phyloP scores from a whole-genome alignment of 768 basidiomycete species.

The Pleurotus platypus region DNA sequence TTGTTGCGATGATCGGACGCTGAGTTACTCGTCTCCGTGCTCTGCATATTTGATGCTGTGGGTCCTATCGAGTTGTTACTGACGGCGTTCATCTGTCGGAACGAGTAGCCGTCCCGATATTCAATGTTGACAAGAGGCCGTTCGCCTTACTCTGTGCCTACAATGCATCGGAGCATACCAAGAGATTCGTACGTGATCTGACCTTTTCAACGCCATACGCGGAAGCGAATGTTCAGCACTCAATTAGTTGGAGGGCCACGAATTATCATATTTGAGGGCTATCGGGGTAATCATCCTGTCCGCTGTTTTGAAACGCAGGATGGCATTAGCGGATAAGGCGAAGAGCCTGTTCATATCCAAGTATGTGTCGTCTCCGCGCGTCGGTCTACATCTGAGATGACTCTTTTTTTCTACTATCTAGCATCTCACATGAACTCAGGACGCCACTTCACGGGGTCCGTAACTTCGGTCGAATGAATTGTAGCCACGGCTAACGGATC shows the following conservation, averaged over 20 bases:
- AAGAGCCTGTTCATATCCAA: slow-evolving; percentile 92
- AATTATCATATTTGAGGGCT: slow-evolving; percentile 87
- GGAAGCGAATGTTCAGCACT: no score
- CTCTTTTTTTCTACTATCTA: slow-evolving; percentile 20
- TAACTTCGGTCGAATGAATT: slow-evolving; percentile 7
- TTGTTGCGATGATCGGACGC: no score
- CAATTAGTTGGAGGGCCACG: slow-evolving; percentile 76
- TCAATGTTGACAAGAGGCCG: slow-evolving; percentile 88
- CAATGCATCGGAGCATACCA: slow-evolving; percentile 76
- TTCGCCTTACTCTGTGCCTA: slow-evolving; percentile 91
- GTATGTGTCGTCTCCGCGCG: slow-evolving; percentile 36
- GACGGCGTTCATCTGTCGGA: not conserved
- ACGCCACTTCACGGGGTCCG: slow-evolving; percentile 88
- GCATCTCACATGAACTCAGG: slow-evolving; percentile 87
- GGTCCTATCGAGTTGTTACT: no score
- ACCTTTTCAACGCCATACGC: not conserved
- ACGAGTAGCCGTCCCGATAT: slow-evolving; percentile 77
- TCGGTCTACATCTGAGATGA: not conserved
- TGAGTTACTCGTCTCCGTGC: no score
- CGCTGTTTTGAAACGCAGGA: slow-evolving; percentile 86
- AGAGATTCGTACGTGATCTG: slow-evolving; percentile 63
- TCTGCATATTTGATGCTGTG: no score
- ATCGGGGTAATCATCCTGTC: slow-evolving; percentile 94
- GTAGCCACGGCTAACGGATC: not conserved
- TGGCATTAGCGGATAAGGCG: slow-evolving; percentile 93